Percentiles rank a stretch among this genome's conserved stretches.
These are phyloP conservation scores for Phytopythium kandeliae DNA, from an alignment of 352 stramenopile species.

Conservation along the genomic window DNA sequence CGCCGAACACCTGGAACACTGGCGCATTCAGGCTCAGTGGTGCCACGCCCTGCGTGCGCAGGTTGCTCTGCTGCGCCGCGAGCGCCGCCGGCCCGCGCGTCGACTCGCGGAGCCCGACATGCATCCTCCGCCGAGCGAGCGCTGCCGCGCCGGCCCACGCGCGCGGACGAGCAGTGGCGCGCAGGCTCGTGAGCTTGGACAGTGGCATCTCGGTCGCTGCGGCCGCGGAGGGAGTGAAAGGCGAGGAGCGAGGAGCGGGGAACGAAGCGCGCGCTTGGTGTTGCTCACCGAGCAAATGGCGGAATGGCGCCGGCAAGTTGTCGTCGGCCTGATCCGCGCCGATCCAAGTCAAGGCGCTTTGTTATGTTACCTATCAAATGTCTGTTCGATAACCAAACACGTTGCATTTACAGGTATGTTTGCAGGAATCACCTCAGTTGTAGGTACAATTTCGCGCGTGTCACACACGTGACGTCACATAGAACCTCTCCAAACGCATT, in stretches of 20 bases:
- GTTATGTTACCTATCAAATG: background rate
- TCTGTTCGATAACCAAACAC: no score
- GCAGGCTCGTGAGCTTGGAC: background rate
- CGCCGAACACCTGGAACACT: slow-evolving; percentile 92
- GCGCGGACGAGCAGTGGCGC: background rate
- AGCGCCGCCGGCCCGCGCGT: slow-evolving; percentile 22
- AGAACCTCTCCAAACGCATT: background rate
- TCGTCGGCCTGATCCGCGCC: no score
- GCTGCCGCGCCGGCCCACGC: background rate
- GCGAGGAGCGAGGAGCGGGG: background rate
- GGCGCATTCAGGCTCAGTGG: slow-evolving; percentile 54
- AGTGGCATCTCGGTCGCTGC: no score
- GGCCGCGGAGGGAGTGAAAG: no score
- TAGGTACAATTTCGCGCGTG: slow-evolving; percentile 1
- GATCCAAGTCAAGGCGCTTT: no score
- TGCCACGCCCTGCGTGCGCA: slow-evolving; percentile 49
- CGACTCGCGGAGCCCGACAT: slow-evolving; percentile 41
- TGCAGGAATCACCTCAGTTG: no score
- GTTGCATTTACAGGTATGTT: no score
- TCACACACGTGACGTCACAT: slow-evolving; percentile 6
- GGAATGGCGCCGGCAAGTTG: no score
- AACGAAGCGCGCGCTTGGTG: no score
- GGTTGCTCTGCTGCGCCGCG: slow-evolving; percentile 32
- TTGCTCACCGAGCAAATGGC: no score
- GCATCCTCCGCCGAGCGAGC: slow-evolving; percentile 26